Evolutionary conservation across 768 basidiomycete species (phyloP).

Genomic region (Calocera cornea): DNA sequence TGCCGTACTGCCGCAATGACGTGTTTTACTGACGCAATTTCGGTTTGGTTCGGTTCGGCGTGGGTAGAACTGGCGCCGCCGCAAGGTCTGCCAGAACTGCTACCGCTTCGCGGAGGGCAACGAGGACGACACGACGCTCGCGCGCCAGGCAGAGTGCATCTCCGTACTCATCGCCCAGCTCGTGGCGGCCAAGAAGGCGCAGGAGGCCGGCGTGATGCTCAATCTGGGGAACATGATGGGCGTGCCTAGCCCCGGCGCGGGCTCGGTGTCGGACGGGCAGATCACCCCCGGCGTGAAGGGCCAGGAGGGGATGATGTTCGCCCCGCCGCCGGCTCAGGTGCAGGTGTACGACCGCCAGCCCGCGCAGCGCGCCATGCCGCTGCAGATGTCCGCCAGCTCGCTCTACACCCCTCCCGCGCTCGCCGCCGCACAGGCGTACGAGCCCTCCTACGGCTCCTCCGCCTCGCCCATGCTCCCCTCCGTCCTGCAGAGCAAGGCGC

Average conservation of each 20-base stretch:
- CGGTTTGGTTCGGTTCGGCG: too few relatives aligned
- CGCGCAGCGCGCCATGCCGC: not conserved
- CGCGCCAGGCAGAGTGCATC: slow-evolving; percentile 75
- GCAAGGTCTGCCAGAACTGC: slow-evolving; percentile 84
- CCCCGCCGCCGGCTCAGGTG: slow-evolving; percentile 41
- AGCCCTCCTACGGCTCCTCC: not conserved
- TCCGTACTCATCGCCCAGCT: slow-evolving; percentile 36
- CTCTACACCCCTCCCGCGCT: not conserved
- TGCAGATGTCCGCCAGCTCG: not conserved
- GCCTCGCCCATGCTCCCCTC: not conserved
- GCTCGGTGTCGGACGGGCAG: not conserved
- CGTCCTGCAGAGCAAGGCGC: not conserved
- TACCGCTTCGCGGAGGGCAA: slow-evolving; percentile 61
- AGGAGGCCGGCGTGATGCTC: not conserved
- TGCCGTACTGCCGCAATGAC: not conserved
- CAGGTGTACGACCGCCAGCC: slow-evolving; percentile 12
- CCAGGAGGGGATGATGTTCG: slow-evolving; percentile 23
- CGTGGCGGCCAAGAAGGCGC: not conserved
- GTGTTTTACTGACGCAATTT: not conserved
- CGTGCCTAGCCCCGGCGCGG: not conserved
- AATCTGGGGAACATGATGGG: not conserved
- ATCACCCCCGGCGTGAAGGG: not conserved
- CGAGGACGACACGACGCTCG: slow-evolving; percentile 72
- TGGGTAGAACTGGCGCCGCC: slow-evolving; percentile 55
- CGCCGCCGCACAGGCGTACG: not conserved